These are phyloP conservation scores for Rubia tinctorum DNA, from an alignment of 305 asterid species.

Conservation along the genomic window DNA sequence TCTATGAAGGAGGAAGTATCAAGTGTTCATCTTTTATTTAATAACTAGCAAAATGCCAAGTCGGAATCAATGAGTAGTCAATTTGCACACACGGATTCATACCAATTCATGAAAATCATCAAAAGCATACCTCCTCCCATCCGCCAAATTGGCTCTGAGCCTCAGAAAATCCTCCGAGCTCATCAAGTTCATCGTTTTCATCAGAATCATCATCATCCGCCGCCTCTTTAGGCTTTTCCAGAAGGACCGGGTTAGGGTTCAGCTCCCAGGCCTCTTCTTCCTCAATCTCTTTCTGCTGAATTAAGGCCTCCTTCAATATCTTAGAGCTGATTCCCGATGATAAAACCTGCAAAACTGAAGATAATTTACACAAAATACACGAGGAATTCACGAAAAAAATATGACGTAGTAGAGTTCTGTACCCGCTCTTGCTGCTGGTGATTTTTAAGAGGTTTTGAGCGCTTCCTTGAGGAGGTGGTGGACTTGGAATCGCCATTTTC, in stretches of 20 bases:
- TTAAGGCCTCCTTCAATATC: slow-evolving; percentile 67
- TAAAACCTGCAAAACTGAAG: slow-evolving; percentile 22
- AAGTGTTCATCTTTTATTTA: too few relatives aligned
- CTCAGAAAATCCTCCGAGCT: slow-evolving; percentile 62
- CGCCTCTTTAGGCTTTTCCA: slow-evolving; percentile 15
- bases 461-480: slow-evolving; percentile 49
- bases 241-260: slow-evolving; percentile 28
- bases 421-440: slow-evolving; percentile 73
- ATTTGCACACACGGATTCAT: neutral
- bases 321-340: slow-evolving; percentile 65
- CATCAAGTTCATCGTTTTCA: slow-evolving; percentile 65
- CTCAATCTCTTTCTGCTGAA: slow-evolving; percentile 81
- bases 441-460: slow-evolving; percentile 56
- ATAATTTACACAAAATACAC: neutral
- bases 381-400: neutral
- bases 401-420: neutral
- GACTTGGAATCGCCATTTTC: slow-evolving; percentile 41
- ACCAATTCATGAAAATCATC: neutral
- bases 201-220: slow-evolving; percentile 15
- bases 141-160: slow-evolving; percentile 64
- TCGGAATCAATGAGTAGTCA: neutral
- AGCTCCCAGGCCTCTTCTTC: slow-evolving; percentile 55
- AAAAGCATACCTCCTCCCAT: slow-evolving; percentile 49
- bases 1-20: too few relatives aligned
- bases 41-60: too few relatives aligned